Base-by-base conservation (phyloP, 225 moss, liverwort and hornwort genomes). In the Asterella californica region DNA sequence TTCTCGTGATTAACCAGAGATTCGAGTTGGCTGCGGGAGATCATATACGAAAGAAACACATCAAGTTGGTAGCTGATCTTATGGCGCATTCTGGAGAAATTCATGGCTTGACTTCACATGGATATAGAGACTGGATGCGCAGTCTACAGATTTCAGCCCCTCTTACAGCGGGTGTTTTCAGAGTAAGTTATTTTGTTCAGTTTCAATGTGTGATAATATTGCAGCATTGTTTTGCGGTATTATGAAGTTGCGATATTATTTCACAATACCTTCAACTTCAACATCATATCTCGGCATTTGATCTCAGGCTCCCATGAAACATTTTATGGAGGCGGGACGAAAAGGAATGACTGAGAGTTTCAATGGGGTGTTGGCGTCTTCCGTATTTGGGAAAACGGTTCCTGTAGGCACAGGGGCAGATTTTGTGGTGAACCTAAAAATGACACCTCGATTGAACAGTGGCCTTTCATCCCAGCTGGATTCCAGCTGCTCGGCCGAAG, bases 1-100 rank as follows among this genome's bases (percentile, higher is more conserved):
- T 10, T 17, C 0, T 67, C 30, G 14, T 48, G 17, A 59, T 53
- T 86, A 36, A 81, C 24, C 92, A 99, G 93, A 93, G 97, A 79
- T 88, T 97, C 72, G 79, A 76, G 38, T 85, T 97, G 47, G 92
- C 89, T 1, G 91, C 88, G 70, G 97, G 93, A 63, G 82, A 88
- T 38, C 72, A 88, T 50, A 87, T 92, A 9, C 74, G 83, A 57
- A 83, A 54, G 38, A 80, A 83, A 80, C 97, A 97, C 81, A 86
- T 87, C 52, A 90, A 89, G 80, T 63, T 97, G 85, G 87, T 97
- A 55, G 89, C 90, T 72, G 94, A 94, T 64, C 84, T 89, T 80
- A 93, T 97, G 93, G 91, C 90, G 46, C 91, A 86, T 48, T 92
- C 97, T 15, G 97, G 97, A 61, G 93, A 92, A 84, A 93, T 91